Conservation (phyloP, 1,284 basidiomycete species). For the Cryptococcus sp. region DNA sequence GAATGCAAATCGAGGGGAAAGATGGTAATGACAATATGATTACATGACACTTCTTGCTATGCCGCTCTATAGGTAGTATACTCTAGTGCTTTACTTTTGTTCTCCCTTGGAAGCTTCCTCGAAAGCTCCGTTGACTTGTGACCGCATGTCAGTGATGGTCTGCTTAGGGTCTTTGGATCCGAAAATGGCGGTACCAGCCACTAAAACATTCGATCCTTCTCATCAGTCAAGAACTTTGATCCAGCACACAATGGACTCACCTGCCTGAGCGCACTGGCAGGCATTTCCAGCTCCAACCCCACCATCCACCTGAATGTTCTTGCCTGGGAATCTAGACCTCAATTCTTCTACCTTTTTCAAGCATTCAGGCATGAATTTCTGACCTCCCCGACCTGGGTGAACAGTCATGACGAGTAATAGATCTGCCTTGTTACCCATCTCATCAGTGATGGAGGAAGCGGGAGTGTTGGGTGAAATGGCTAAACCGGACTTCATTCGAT, state of each 20-base stretch:
- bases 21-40: no score
- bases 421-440: conserved; percentile 72
- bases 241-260: conserved; percentile 49
- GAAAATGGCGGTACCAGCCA: conserved; percentile 96
- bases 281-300: conserved; percentile 91
- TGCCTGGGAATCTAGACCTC: conserved; percentile 76
- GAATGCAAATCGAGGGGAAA: no score
- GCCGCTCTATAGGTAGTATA: no score
- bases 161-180: conserved; percentile 69
- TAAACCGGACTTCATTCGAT: conserved; percentile 79
- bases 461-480: conserved; percentile 93
- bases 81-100: not conserved
- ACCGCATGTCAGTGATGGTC: conserved; percentile 70
- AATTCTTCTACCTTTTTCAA: conserved; percentile 78
- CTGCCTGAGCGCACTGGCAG: conserved; percentile 82
- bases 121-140: conserved; percentile 60
- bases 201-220: conserved; percentile 91
- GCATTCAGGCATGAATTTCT: conserved; percentile 93
- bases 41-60: no score
- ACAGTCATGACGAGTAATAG: conserved; percentile 98
- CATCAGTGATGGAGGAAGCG: conserved; percentile 75
- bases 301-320: conserved; percentile 95
- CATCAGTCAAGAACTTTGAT: not conserved
- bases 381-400: conserved; percentile 86
- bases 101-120: conserved; percentile 7